Base-by-base conservation (phyloP, 2,329 filamentous ascomycete species). In the Sordariomycetes sp. region DNA sequence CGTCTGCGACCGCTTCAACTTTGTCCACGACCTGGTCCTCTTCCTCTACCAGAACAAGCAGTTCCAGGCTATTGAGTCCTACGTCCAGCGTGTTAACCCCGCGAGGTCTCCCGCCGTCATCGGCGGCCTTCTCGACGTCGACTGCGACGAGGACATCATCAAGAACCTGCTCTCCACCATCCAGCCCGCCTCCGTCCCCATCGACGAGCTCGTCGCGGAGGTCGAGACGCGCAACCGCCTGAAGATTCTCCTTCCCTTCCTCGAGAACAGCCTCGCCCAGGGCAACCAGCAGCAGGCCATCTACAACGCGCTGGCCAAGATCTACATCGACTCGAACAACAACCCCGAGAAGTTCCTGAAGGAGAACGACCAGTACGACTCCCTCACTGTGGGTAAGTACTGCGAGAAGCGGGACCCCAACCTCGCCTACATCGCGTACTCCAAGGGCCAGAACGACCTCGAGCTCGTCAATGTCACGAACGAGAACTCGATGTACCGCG, bases 1-100 rank as follows among this genome's bases (percentile, higher is more conserved):
- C 65, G 91, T 99, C 60, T 99, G 95, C 75, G 94, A 99, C 70
- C 90, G 93, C n/a, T 97, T 95, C 82, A 96, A 97, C 77, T 96
- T 99, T 68, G 90, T 97, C 50, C 94, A 99, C 69, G 94, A 99
- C 68, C 75, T 99, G 68, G 90, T 99, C 52, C 82, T 99, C 24
- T 97, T 94, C 74, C 83, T 99, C 10, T 99, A 99, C 79, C 94
- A 97, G 79, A 96, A 96, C 75, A 93, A 99, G 74, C 93, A 97
- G 70, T 99, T 97, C 82, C 91, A 96, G 76, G 96, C 94, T 1
- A 99, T 99, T 63, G 94, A 99, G 76, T 87, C 95, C 11, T 99
- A 99, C 66, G 94, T 99, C 32, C 94, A 99, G 78, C 88, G 90
- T 52, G 92, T 99, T 65, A 99, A 99, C 75, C 92, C 94, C 6